A percentile compares a stretch with the other conserved stretches of the same genome.
Evolutionary conservation across 108 stramenopile species (phyloP).

Genomic region (Nitzschia sp.): DNA sequence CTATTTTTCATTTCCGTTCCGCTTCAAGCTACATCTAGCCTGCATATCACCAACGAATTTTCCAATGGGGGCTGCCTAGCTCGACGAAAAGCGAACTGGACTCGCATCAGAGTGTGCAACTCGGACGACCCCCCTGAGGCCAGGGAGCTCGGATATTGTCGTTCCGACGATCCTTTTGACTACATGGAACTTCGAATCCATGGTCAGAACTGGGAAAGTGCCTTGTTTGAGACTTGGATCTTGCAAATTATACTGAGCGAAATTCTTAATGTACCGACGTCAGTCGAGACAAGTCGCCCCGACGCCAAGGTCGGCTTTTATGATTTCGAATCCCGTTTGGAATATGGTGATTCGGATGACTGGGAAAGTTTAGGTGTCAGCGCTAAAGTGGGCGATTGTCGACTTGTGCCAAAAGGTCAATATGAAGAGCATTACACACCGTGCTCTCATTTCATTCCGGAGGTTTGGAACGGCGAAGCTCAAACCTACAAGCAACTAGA

Average conservation of each 20-base stretch:
- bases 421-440: constrained; percentile 29
- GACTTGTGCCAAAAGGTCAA: neutral
- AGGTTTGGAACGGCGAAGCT: constrained; percentile 27
- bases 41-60: neutral
- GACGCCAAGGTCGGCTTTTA: constrained; percentile 29
- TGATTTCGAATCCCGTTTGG: neutral
- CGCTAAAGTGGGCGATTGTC: neutral
- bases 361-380: neutral
- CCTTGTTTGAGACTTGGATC: constrained; percentile 35
- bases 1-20: neutral
- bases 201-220: constrained; percentile 36
- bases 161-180: constrained; percentile 1
- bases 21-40: no score
- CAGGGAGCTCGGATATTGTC: constrained; percentile 10
- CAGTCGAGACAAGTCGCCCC: constrained; percentile 22
- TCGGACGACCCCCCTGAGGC: constrained; percentile 14
- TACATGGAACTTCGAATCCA: constrained; percentile 35
- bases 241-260: constrained; percentile 42
- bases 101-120: constrained; percentile 17
- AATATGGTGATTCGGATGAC: neutral
- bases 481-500: neutral
- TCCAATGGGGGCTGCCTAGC: constrained; percentile 8
- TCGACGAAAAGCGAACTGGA: neutral
- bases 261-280: constrained; percentile 34
- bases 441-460: constrained; percentile 32